A percentile compares a stretch with the other conserved stretches of the same genome.
phyloP scores from a whole-genome alignment of 495 filamentous ascomycete species.

The Penicillium malachiteum region DNA sequence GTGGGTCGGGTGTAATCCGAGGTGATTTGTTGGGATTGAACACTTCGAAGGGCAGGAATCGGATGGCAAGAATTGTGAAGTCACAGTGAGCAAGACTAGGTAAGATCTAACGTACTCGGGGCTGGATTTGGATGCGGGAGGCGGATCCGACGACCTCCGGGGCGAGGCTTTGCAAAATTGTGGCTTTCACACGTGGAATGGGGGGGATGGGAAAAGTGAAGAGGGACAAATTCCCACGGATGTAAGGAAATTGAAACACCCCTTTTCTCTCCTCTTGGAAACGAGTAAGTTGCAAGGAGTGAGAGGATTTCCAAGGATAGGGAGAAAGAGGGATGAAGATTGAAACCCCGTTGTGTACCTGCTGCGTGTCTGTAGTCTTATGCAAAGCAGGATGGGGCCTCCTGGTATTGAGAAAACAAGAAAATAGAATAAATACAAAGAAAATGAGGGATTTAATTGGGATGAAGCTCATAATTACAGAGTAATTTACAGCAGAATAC shows the following conservation, averaged over 20 bases:
- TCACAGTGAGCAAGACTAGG: constrained; percentile 1
- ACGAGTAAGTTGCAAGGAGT: neutral
- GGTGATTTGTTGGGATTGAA: neutral
- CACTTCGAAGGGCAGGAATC: neutral
- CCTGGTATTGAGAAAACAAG: constrained; percentile 20
- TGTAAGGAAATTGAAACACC: constrained; percentile 6
- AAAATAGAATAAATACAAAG: neutral
- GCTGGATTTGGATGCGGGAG: constrained; percentile 13
- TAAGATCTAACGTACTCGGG: constrained; percentile 16
- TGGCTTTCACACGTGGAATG: constrained; percentile 29
- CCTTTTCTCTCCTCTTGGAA: neutral
- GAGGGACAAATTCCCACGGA: constrained; percentile 10
- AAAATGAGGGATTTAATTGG: neutral
- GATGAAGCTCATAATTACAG: neutral
- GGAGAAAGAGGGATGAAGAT: constrained; percentile 3
- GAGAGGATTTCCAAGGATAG: neutral
- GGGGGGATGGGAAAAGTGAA: constrained; percentile 10
- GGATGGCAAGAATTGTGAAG: neutral
- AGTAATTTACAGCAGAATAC: neutral
- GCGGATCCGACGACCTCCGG: constrained; percentile 28
- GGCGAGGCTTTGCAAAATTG: constrained; percentile 14
- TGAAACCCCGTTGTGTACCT: neutral
- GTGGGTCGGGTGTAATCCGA: neutral
- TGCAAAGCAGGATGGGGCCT: constrained; percentile 12
- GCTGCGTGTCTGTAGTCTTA: constrained; percentile 1